These are phyloP conservation scores for Dalbergia cultrata DNA, from an alignment of 306 rosid species.

Conservation along the genomic window DNA sequence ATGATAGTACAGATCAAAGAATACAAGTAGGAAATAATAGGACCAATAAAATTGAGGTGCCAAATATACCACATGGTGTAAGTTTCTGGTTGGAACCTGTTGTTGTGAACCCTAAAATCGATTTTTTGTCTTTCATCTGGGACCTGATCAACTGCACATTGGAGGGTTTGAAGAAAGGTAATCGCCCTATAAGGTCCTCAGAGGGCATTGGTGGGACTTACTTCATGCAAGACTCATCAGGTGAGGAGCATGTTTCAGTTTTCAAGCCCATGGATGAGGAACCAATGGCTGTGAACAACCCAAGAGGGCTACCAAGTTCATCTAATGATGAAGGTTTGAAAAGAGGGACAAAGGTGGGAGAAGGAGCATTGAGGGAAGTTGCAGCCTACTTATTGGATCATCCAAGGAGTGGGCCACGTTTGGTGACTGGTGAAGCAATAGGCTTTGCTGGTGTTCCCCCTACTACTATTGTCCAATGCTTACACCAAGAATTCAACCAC, in stretches of 20 bases:
- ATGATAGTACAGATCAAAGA: slow-evolving; percentile 37
- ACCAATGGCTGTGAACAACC: slow-evolving; percentile 92
- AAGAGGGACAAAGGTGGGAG: slow-evolving; percentile 65
- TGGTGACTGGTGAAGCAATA: slow-evolving; percentile 47
- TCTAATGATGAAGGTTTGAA: slow-evolving; percentile 67
- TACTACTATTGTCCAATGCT: slow-evolving; percentile 57
- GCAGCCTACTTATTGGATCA: slow-evolving; percentile 63
- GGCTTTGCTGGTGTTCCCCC: slow-evolving; percentile 71
- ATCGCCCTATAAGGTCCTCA: slow-evolving; percentile 57
- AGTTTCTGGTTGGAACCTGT: slow-evolving; percentile 62
- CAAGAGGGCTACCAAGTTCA: slow-evolving; percentile 78
- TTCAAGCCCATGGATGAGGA: slow-evolving; percentile 95
- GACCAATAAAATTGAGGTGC: slow-evolving; percentile 32
- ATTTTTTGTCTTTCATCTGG: slow-evolving; percentile 48
- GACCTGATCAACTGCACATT: slow-evolving; percentile 56
- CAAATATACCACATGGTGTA: slow-evolving; percentile 43
- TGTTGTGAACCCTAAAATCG: slow-evolving; percentile 48
- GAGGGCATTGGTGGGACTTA: slow-evolving; percentile 86
- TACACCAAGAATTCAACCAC: slow-evolving; percentile 57
- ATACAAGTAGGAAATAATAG: slow-evolving; percentile 34
- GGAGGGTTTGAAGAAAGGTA: slow-evolving; percentile 58
- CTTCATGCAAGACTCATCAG: slow-evolving; percentile 74
- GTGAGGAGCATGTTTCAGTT: slow-evolving; percentile 68
- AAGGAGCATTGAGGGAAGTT: slow-evolving; percentile 64
- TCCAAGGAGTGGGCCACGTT: slow-evolving; percentile 56